Percentiles rank a stretch among this genome's conserved stretches.
Evolutionary conservation across 306 rosid genomes (phyloP).

Genomic region (Malus sieversii): DNA sequence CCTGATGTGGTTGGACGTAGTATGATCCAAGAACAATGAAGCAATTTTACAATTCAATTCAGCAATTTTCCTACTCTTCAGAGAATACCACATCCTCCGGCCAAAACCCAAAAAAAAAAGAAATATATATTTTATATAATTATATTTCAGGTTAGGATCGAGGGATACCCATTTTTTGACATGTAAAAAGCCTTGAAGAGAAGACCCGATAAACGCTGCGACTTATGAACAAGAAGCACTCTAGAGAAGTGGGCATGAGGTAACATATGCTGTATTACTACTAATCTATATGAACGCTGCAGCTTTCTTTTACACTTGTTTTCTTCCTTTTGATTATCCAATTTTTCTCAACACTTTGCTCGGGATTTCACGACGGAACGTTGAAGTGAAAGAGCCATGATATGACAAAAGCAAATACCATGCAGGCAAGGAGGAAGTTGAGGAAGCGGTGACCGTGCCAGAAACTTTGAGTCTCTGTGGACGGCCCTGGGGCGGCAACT

Average conservation of each 20-base stretch:
- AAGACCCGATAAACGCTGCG: background rate
- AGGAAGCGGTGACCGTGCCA: constrained; percentile 95
- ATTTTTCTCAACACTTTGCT: constrained; percentile 1
- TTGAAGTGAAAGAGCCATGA: constrained; percentile 95
- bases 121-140: constrained; percentile 2
- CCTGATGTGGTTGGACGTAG: background rate
- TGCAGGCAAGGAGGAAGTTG: constrained; percentile 86
- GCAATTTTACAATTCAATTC: background rate
- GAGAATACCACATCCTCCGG: background rate
- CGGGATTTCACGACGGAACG: constrained; percentile 36
- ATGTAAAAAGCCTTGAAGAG: background rate
- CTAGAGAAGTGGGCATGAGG: constrained; percentile 1
- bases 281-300: constrained; percentile 1
- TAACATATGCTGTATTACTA: constrained; percentile 7
- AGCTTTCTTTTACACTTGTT: constrained; percentile 8
- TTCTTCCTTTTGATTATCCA: constrained; percentile 3
- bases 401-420: constrained; percentile 89
- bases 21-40: background rate
- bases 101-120: background rate
- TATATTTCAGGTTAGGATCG: no score
- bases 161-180: no score
- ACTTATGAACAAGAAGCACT: constrained; percentile 18
- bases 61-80: background rate
- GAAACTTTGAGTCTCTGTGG: constrained; percentile 62
- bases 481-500: constrained; percentile 28